phyloP scores from a whole-genome alignment of 2,329 filamentous ascomycete species.

The Nothopassalora personata region DNA sequence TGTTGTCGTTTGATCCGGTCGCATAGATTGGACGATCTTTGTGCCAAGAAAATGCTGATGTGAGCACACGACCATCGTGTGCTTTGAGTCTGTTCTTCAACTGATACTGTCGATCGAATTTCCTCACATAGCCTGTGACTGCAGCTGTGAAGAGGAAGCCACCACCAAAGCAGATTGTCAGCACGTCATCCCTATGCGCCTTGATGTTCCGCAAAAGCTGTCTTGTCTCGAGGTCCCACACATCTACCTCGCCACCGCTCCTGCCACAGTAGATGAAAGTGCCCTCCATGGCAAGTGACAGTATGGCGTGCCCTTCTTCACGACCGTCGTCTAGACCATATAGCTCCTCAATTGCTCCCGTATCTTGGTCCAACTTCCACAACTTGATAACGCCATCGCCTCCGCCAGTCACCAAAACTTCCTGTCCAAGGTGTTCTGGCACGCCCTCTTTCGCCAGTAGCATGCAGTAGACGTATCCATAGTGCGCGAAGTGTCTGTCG shows the following conservation, averaged over 20 bases:
- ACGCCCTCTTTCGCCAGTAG: conserved; percentile 71
- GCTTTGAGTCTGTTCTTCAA: conserved; percentile 73
- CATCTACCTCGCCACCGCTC: conserved; percentile 78
- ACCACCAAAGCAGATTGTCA: conserved; percentile 79
- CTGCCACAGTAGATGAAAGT: conserved; percentile 91
- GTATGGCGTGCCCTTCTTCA: conserved; percentile 55
- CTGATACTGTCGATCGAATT: conserved; percentile 78
- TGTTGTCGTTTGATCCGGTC: conserved; percentile 88
- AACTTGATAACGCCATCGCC: conserved; percentile 92
- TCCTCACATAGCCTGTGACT: conserved; percentile 68
- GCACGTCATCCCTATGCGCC: conserved; percentile 73
- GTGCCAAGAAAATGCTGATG: conserved; percentile 69
- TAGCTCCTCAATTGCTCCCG: conserved; percentile 63
- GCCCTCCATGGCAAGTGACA: conserved; percentile 80
- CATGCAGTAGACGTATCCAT: conserved; percentile 96
- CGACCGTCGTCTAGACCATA: conserved; percentile 58
- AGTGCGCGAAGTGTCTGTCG: conserved; percentile 85
- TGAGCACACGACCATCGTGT: conserved; percentile 79
- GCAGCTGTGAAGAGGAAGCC: conserved; percentile 82
- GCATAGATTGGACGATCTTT: conserved; percentile 77
- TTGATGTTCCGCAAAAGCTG: conserved; percentile 85
- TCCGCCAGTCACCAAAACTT: conserved; percentile 83
- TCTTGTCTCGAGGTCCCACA: conserved; percentile 94
- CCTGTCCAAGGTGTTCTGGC: conserved; percentile 62
- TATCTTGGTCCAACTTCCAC: conserved; percentile 67